A percentile compares a stretch with the other conserved stretches of the same genome.
Conservation (phyloP, 352 stramenopile genomes). For the Pythium oligandrum region DNA sequence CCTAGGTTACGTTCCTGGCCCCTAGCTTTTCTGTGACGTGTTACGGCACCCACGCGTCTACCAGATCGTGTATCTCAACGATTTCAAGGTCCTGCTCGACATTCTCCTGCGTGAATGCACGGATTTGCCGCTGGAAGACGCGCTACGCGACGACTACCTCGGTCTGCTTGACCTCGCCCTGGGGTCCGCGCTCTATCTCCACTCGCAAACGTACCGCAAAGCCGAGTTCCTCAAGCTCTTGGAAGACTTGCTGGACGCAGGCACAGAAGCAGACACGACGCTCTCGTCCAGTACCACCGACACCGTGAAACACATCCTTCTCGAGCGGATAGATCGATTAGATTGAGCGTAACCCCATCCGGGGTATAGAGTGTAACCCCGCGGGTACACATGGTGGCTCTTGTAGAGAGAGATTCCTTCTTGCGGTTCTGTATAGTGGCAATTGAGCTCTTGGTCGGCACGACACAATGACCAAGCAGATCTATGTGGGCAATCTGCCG, state of each 20-base stretch:
- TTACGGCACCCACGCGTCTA: constrained; percentile 35
- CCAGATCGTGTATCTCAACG: constrained; percentile 60
- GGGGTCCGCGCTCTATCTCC: constrained; percentile 36
- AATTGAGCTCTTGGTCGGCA: too few species aligned
- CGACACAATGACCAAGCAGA: neutral
- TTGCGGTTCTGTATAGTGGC: too few species aligned
- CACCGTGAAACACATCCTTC: constrained; percentile 38
- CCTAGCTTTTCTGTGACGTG: constrained; percentile 55
- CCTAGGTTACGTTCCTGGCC: neutral
- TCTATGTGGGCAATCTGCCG: constrained; percentile 58
- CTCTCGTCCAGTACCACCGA: constrained; percentile 29
- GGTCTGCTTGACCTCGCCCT: constrained; percentile 40
- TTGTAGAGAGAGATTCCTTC: too few species aligned
- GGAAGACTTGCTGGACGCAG: constrained; percentile 39
- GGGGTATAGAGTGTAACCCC: too few species aligned
- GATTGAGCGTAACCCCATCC: constrained; percentile 26
- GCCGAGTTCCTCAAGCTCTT: constrained; percentile 42
- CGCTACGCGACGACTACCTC: constrained; percentile 36
- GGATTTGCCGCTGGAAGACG: constrained; percentile 51
- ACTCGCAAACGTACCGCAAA: constrained; percentile 55
- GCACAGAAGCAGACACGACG: constrained; percentile 29
- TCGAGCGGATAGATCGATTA: constrained; percentile 54
- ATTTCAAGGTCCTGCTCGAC: constrained; percentile 72
- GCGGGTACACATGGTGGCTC: too few species aligned
- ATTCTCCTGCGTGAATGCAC: constrained; percentile 58